These are phyloP conservation scores for Cladophialophora exuberans DNA, from an alignment of 2,329 filamentous ascomycete genomes.

Conservation along the genomic window DNA sequence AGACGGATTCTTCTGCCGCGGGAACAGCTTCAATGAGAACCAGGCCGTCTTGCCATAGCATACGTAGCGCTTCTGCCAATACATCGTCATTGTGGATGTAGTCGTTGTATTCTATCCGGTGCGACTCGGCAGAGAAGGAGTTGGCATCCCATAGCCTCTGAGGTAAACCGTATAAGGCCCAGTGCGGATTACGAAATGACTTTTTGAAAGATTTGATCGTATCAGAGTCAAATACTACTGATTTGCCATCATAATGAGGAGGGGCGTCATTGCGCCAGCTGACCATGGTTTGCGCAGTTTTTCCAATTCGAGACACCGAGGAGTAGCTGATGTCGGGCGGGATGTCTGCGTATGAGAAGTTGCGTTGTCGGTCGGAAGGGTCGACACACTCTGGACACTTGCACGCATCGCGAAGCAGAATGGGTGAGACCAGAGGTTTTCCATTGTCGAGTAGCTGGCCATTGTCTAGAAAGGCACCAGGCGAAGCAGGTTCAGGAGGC, in stretches of 20 bases:
- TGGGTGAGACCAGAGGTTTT: conserved; percentile 20
- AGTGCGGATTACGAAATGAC: conserved; percentile 27
- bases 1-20: conserved; percentile 65
- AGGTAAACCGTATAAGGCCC: conserved; percentile 43
- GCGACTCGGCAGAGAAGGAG: conserved; percentile 52
- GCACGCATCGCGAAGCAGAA: conserved; percentile 58
- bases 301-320: conserved; percentile 40
- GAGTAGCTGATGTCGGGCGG: conserved; percentile 51
- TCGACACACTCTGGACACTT: conserved; percentile 58
- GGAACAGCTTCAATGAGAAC: conserved; percentile 79
- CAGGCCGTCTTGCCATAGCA: conserved; percentile 70
- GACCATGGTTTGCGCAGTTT: conserved; percentile 57
- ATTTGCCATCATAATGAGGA: conserved; percentile 36
- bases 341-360: conserved; percentile 68
- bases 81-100: conserved; percentile 66
- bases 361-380: conserved; percentile 63
- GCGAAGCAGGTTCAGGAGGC: neutral
- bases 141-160: conserved; percentile 42
- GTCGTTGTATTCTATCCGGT: conserved; percentile 67
- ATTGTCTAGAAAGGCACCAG: neutral
- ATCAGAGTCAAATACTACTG: conserved; percentile 25
- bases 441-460: conserved; percentile 9
- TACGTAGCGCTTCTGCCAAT: conserved; percentile 65
- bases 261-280: conserved; percentile 64
- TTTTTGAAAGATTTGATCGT: conserved; percentile 15